phyloP scores from a whole-genome alignment of 1,284 basidiomycete genomes.

The Ustilago hordei region DNA sequence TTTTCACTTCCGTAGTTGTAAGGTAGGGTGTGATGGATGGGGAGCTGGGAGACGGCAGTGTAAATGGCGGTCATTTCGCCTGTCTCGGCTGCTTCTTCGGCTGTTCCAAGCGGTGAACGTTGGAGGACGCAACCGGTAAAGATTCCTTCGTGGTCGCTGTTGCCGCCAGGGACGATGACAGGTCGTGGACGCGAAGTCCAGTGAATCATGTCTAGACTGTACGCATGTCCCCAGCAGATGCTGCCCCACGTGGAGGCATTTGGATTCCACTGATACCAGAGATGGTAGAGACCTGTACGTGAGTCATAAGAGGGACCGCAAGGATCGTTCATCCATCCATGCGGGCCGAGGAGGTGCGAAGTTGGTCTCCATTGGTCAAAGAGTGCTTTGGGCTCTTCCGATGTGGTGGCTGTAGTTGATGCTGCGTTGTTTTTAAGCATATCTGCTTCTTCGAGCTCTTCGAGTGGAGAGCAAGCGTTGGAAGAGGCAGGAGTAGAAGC shows the following conservation, averaged over 20 bases:
- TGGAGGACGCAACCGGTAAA: constrained; percentile 58
- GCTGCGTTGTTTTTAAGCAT: constrained; percentile 18
- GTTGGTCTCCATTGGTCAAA: constrained; percentile 51
- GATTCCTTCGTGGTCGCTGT: constrained; percentile 54
- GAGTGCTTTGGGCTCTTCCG: background rate
- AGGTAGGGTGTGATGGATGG: constrained; percentile 54
- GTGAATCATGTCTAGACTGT: constrained; percentile 49
- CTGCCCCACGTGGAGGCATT: constrained; percentile 55
- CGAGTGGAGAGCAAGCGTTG: constrained; percentile 17
- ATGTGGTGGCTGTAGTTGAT: background rate
- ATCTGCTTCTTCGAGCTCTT: constrained; percentile 21
- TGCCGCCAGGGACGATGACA: constrained; percentile 38
- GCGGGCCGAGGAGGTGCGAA: constrained; percentile 55
- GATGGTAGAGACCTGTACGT: constrained; percentile 47
- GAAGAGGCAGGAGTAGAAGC: constrained; percentile 33
- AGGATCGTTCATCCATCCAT: constrained; percentile 63
- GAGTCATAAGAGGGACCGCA: constrained; percentile 54
- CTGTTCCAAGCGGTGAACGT: constrained; percentile 31
- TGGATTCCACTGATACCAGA: constrained; percentile 61
- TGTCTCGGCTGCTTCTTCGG: constrained; percentile 17
- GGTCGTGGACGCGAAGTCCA: constrained; percentile 48
- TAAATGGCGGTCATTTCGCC: constrained; percentile 55
- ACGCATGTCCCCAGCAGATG: constrained; percentile 58
- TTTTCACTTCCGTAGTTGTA: constrained; percentile 57
- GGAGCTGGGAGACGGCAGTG: constrained; percentile 57